phyloP scores from a whole-genome alignment of 1,284 basidiomycete species.

The Inonotus obliquus region DNA sequence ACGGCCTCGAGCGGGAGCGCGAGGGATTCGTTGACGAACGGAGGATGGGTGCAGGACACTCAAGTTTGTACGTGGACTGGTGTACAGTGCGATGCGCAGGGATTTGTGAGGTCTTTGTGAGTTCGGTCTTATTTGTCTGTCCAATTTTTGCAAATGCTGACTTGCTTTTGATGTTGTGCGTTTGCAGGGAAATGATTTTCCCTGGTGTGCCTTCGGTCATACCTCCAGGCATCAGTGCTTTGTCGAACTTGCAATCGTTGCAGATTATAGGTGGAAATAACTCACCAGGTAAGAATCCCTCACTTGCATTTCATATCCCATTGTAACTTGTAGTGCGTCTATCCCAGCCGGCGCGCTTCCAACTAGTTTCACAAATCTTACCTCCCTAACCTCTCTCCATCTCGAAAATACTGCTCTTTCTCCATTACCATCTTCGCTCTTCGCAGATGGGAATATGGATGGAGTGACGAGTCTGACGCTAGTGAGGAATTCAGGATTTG shows the following conservation, averaged over 20 bases:
- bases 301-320: neutral
- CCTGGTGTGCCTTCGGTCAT: constrained; percentile 43
- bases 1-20: constrained; percentile 38
- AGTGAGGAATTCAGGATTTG: constrained; percentile 42
- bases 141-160: neutral
- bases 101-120: constrained; percentile 41
- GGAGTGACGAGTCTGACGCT: constrained; percentile 39
- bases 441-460: constrained; percentile 28
- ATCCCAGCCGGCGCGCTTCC: constrained; percentile 33
- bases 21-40: constrained; percentile 36
- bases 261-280: constrained; percentile 39
- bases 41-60: constrained; percentile 43
- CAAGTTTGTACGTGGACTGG: constrained; percentile 47
- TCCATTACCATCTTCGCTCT: constrained; percentile 34
- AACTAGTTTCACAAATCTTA: constrained; percentile 34
- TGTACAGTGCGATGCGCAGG: constrained; percentile 39
- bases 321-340: constrained; percentile 25
- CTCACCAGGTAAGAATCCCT: constrained; percentile 31
- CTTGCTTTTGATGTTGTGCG: neutral
- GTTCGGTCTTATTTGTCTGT: constrained; percentile 21
- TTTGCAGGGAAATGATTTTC: constrained; percentile 39
- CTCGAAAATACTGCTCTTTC: constrained; percentile 43
- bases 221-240: constrained; percentile 39
- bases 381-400: constrained; percentile 36
- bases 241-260: constrained; percentile 37